These are phyloP conservation scores for Vaucheria bursata DNA, from an alignment of 352 stramenopile genomes.

Conservation along the genomic window DNA sequence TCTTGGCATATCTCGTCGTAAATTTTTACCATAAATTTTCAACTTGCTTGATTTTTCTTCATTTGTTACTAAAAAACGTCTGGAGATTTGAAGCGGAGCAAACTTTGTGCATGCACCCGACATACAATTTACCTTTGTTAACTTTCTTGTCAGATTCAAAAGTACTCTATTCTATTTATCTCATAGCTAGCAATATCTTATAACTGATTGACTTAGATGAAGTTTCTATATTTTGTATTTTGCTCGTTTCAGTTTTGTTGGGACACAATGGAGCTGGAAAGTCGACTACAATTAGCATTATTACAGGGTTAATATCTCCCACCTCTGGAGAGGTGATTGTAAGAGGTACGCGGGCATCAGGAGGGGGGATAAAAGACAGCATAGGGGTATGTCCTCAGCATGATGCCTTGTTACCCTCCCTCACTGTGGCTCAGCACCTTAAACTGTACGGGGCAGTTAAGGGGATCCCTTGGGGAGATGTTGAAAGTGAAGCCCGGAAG, in stretches of 20 bases:
- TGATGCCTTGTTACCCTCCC: constrained; percentile 75
- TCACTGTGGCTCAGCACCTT: constrained; percentile 83
- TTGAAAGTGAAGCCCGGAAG: constrained; percentile 50
- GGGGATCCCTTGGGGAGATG: constrained; percentile 52
- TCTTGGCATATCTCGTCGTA: too few relatives aligned
- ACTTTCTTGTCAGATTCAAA: too few relatives aligned
- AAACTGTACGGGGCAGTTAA: constrained; percentile 77
- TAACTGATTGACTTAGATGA: too few relatives aligned
- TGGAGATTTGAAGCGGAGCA: too few relatives aligned
- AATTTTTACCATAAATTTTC: too few relatives aligned
- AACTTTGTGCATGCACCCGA: too few relatives aligned
- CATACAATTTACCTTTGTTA: too few relatives aligned
- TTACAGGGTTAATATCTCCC: constrained; percentile 72
- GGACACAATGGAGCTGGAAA: constrained; percentile 88
- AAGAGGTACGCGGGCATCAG: background rate
- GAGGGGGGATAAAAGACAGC: background rate
- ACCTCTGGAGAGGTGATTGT: constrained; percentile 48
- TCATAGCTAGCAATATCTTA: too few relatives aligned
- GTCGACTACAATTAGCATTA: constrained; percentile 79
- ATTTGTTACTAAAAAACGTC: too few relatives aligned
- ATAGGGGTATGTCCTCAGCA: constrained; percentile 89
- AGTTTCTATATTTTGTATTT: background rate
- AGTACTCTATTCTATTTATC: too few relatives aligned
- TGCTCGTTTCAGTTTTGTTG: constrained; percentile 54
- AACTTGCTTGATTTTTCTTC: too few relatives aligned